phyloP scores from a whole-genome alignment of 257 asterid genomes.

The Mentha longifolia region DNA sequence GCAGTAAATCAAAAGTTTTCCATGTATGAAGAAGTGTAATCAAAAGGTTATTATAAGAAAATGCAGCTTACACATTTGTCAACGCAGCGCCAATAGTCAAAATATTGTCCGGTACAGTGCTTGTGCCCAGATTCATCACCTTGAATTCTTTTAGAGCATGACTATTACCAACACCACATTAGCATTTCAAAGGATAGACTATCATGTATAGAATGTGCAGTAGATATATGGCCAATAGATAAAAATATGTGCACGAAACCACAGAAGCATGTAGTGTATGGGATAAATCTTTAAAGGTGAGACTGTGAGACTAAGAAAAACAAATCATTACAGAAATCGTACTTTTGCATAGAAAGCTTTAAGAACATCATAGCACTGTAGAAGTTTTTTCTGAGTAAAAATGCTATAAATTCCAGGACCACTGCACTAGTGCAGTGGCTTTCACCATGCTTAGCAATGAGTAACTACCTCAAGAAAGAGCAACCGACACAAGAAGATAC shows the following conservation, averaged over 20 bases:
- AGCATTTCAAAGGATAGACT: conserved; percentile 7
- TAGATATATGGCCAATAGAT: background rate
- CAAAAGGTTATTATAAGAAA: background rate
- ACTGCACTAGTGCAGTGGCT: no score
- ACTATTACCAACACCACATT: conserved; percentile 39
- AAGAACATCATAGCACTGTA: conserved; percentile 4
- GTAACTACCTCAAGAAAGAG: conserved; percentile 3
- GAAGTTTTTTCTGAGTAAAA: background rate
- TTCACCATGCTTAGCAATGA: background rate
- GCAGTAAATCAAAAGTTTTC: conserved; percentile 17
- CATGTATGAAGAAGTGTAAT: background rate
- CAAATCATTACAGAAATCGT: background rate
- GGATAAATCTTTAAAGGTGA: background rate
- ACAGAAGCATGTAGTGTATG: background rate
- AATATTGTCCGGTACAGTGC: conserved; percentile 91
- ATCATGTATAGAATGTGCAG: background rate
- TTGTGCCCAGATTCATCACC: conserved; percentile 77
- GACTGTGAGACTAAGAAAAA: conserved; percentile 1
- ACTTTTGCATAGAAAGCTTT: background rate
- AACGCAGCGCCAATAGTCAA: conserved; percentile 82
- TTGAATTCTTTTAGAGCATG: conserved; percentile 65
- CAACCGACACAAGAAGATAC: background rate
- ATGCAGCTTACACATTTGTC: conserved; percentile 64
- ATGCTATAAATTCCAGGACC: background rate
- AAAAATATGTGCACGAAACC: background rate